Percentiles rank a stretch among this genome's conserved stretches.
These are phyloP conservation scores for Marvania coccoides DNA, from an alignment of 139 green algal species.

Conservation along the genomic window DNA sequence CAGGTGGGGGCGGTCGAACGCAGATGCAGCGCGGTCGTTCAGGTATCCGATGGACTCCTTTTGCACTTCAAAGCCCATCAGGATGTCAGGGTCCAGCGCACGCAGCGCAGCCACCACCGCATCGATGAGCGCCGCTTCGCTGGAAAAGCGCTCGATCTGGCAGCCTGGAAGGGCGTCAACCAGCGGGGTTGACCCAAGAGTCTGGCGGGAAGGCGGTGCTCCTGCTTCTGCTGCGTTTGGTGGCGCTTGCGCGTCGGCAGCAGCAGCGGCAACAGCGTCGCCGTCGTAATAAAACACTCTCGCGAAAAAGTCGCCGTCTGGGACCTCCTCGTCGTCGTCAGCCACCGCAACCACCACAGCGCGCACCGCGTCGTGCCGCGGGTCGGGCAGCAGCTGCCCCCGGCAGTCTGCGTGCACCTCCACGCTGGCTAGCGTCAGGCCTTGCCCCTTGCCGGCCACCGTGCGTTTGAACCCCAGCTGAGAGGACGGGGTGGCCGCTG, in stretches of 20 bases:
- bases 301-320: conserved; percentile 13
- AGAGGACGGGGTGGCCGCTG: conserved; percentile 50
- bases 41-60: conserved; percentile 79
- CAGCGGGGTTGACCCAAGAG: too few relatives aligned
- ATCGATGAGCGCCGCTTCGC: conserved; percentile 61
- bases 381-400: conserved; percentile 72
- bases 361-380: conserved; percentile 63
- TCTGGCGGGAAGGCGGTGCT: neutral
- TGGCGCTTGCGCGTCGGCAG: too few relatives aligned
- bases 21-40: conserved; percentile 49
- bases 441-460: conserved; percentile 52
- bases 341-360: conserved; percentile 45
- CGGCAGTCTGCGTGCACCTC: conserved; percentile 74
- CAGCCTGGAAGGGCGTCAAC: neutral
- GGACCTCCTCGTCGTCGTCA: conserved; percentile 42
- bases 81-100: conserved; percentile 83
- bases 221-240: neutral
- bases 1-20: conserved; percentile 39
- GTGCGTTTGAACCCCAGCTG: conserved; percentile 67
- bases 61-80: conserved; percentile 89
- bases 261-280: neutral
- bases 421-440: conserved; percentile 64
- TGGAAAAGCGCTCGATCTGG: conserved; percentile 41
- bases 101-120: conserved; percentile 48
- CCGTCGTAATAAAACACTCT: conserved; percentile 12